Evolutionary conservation across 305 asterid genomes (phyloP).

Genomic region (Fraxinus velutina): DNA sequence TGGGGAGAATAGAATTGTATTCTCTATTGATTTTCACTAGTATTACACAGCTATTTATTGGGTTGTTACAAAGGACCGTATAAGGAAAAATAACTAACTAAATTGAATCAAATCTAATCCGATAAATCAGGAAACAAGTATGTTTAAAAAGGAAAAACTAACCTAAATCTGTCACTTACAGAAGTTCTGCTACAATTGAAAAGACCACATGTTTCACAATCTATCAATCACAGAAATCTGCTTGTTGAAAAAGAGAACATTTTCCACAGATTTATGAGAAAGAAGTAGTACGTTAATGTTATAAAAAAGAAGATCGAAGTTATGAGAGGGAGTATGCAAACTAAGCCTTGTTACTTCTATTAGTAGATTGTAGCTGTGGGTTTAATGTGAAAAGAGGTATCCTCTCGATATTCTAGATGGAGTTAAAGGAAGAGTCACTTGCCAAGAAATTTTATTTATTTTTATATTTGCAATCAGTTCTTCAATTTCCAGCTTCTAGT

Average conservation of each 20-base stretch:
- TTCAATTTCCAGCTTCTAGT: not conserved
- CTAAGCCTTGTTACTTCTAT: not conserved
- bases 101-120: not conserved
- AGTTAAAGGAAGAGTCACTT: not conserved
- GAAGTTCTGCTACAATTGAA: not conserved
- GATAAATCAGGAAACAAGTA: not conserved
- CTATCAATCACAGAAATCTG: not conserved
- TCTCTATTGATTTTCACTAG: not conserved
- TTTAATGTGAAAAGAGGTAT: not conserved
- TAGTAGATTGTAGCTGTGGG: not conserved
- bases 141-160: not conserved
- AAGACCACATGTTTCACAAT: not conserved
- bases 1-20: not conserved
- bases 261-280: not conserved
- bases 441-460: not conserved
- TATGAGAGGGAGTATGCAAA: not conserved
- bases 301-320: not conserved
- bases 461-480: not conserved
- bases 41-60: not conserved
- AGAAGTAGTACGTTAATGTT: not conserved
- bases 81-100: not conserved
- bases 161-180: not conserved
- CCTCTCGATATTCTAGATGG: not conserved
- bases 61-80: not conserved
- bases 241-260: not conserved